Evolutionary conservation across 371 early-diverging fungal species (phyloP).

Genomic region (Capillidium heterosporum): DNA sequence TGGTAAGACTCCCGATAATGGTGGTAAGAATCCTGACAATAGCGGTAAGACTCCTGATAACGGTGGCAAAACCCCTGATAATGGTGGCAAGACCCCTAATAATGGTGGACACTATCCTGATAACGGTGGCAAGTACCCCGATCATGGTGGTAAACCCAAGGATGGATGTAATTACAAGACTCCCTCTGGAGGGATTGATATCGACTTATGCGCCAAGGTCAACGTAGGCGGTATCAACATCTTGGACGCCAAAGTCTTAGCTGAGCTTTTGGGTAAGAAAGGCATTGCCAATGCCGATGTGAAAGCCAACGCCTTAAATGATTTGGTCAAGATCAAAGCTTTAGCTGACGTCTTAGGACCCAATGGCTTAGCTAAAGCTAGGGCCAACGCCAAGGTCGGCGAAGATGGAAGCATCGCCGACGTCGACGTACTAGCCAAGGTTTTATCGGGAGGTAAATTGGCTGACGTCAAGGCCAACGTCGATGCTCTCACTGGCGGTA

Average conservation of each 20-base stretch:
- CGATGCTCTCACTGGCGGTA: no score
- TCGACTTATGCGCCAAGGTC: neutral
- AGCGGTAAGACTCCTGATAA: no score
- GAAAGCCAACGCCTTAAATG: neutral
- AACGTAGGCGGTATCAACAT: neutral
- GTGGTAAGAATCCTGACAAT: no score
- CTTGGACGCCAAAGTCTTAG: neutral
- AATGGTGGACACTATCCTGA: no score
- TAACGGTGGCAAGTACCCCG: no score
- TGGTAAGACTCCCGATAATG: no score
- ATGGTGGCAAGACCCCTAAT: no score
- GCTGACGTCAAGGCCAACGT: neutral
- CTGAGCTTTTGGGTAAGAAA: neutral
- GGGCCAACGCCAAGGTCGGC: neutral
- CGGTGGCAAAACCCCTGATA: no score
- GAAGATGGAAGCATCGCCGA: neutral
- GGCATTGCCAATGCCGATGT: neutral
- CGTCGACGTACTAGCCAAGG: neutral
- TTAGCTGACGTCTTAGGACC: neutral
- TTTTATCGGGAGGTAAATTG: neutral
- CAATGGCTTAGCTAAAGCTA: neutral
- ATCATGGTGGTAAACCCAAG: no score
- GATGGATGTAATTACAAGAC: no score
- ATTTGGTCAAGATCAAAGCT: neutral
- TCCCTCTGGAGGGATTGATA: neutral